Conservation (phyloP, 805 yeast species). For the Wickerhamiella brachini region DNA sequence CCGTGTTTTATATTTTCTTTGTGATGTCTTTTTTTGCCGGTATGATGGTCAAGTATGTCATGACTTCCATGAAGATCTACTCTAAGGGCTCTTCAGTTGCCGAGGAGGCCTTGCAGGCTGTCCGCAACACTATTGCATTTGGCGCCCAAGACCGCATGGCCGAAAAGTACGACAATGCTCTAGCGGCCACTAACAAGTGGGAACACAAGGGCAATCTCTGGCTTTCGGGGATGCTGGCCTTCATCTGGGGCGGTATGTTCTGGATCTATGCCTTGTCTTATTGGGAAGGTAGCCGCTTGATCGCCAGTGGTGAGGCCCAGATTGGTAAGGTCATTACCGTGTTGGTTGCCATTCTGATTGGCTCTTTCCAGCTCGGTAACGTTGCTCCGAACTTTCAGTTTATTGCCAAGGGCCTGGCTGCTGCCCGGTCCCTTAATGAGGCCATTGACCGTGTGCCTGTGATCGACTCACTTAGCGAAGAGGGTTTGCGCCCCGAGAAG, state of each 20-base stretch:
- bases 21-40: conserved; percentile 22
- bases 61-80: conserved; percentile 17
- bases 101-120: conserved; percentile 30
- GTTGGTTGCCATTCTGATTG: conserved; percentile 29
- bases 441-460: conserved; percentile 31
- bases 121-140: conserved; percentile 30
- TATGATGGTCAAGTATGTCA: conserved; percentile 21
- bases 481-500: conserved; percentile 17
- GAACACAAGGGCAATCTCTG: conserved; percentile 20
- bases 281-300: conserved; percentile 31
- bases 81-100: conserved; percentile 27
- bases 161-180: conserved; percentile 21
- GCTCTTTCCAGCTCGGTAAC: conserved; percentile 30
- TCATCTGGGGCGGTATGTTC: conserved; percentile 27
- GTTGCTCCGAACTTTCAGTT: conserved; percentile 29
- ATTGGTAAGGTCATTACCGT: conserved; percentile 28
- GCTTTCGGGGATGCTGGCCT: conserved; percentile 25
- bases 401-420: conserved; percentile 28
- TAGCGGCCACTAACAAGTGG: conserved; percentile 18
- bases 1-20: conserved; percentile 22
- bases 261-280: conserved; percentile 28
- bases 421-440: conserved; percentile 29
- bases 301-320: conserved; percentile 21
- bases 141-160: conserved; percentile 28
- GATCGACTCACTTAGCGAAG: conserved; percentile 24